These are phyloP conservation scores for Vicia sativa DNA, from an alignment of 306 rosid species.

Conservation along the genomic window DNA sequence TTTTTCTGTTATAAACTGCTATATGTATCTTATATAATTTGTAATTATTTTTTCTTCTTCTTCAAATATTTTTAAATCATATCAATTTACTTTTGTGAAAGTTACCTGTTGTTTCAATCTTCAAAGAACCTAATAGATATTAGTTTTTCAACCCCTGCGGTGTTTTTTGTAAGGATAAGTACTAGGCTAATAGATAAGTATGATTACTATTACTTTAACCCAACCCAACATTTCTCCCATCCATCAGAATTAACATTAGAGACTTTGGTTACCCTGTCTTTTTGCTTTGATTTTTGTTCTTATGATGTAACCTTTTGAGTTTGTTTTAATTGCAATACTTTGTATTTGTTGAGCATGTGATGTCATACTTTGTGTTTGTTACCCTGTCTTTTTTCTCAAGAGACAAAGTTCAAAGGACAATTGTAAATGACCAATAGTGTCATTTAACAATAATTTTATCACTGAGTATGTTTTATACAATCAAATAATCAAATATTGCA, in stretches of 20 bases:
- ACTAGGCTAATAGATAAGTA: background rate
- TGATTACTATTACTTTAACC: background rate
- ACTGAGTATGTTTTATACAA: background rate
- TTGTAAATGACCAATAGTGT: too few species aligned
- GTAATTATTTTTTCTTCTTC: background rate
- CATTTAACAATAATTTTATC: too few species aligned
- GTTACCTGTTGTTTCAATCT: background rate
- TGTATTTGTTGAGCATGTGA: slow-evolving; percentile 16
- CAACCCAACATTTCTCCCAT: slow-evolving; percentile 1
- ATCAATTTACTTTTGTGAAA: slow-evolving; percentile 18
- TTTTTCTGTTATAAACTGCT: slow-evolving; percentile 28
- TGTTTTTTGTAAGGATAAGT: background rate
- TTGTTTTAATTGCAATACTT: slow-evolving; percentile 19
- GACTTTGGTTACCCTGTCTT: slow-evolving; percentile 17
- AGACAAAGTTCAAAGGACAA: too few species aligned
- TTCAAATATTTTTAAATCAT: slow-evolving; percentile 13
- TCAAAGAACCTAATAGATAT: slow-evolving; percentile 2
- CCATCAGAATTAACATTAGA: background rate
- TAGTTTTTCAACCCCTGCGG: background rate
- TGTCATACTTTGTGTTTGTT: background rate
- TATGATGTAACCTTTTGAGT: slow-evolving; percentile 6
- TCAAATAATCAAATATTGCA: slow-evolving; percentile 47
- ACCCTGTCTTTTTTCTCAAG: too few species aligned
- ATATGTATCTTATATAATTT: slow-evolving; percentile 3
- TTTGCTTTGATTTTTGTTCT: slow-evolving; percentile 9